phyloP scores from a whole-genome alignment of 1,284 basidiomycete species.

The Ceratobasidium papillatum region DNA sequence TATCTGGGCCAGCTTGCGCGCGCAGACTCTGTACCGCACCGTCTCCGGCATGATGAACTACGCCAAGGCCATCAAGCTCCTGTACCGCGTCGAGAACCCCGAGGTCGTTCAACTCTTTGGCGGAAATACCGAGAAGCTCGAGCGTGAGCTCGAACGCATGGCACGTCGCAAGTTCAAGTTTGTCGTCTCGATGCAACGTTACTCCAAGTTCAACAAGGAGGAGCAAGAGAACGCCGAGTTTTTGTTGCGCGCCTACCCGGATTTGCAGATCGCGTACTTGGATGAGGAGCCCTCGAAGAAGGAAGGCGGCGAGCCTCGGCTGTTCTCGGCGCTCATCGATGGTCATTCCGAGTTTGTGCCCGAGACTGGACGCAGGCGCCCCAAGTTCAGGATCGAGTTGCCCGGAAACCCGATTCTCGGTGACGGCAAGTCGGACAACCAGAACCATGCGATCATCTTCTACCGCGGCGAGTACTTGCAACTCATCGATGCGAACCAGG shows the following conservation, averaged over 20 bases:
- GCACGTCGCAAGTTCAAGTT: conserved; percentile 99
- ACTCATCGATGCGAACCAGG: conserved; percentile 99
- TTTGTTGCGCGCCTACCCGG: conserved; percentile 96
- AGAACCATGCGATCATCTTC: conserved; percentile 99
- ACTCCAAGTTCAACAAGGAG: conserved; percentile 99
- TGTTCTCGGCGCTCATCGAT: conserved; percentile 96
- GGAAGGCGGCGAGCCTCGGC: conserved; percentile 93
- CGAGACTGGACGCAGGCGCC: conserved; percentile 86
- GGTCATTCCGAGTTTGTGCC: conserved; percentile 96
- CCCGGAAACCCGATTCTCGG: conserved; percentile 99
- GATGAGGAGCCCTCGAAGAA: conserved; percentile 95
- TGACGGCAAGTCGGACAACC: conserved; percentile 99
- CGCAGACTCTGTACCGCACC: conserved; percentile 97
- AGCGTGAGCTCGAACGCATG: conserved; percentile 97
- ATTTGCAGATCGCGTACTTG: conserved; percentile 97
- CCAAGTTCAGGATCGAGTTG: conserved; percentile 98
- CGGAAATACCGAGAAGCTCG: conserved; percentile 96
- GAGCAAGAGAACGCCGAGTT: conserved; percentile 99
- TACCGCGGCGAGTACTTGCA: conserved; percentile 99
- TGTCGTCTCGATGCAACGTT: conserved; percentile 99
- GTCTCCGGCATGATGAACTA: conserved; percentile 99
- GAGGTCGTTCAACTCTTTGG: conserved; percentile 97
- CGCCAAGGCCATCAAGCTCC: conserved; percentile 98
- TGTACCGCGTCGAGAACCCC: conserved; percentile 99
- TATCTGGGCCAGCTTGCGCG: conserved; percentile 98